phyloP scores from a whole-genome alignment of 163 green algal species.

The Chloromonas sp. region DNA sequence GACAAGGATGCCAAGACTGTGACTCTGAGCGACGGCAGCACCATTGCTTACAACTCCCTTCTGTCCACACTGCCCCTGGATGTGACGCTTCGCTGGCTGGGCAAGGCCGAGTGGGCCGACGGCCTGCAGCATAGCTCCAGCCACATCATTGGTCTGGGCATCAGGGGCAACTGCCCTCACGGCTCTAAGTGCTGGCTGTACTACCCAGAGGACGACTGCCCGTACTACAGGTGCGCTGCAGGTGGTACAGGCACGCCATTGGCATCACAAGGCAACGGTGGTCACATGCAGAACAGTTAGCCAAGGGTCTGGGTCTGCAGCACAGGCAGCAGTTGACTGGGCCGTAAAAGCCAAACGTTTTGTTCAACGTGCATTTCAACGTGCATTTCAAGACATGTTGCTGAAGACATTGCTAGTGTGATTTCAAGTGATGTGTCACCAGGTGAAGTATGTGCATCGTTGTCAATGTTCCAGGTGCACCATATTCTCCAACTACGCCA shows the following conservation, averaged over 20 bases:
- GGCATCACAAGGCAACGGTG: too few species aligned
- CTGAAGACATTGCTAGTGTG: too few species aligned
- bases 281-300: too few species aligned
- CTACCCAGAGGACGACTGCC: conserved; percentile 85
- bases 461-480: conserved; percentile 26
- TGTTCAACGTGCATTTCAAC: too few species aligned
- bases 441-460: too few species aligned
- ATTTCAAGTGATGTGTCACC: too few species aligned
- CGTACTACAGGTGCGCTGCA: conserved; percentile 68
- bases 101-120: conserved; percentile 62
- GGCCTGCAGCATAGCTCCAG: conserved; percentile 70
- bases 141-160: conserved; percentile 85
- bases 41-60: conserved; percentile 71
- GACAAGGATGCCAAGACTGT: conserved; percentile 70
- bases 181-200: conserved; percentile 92
- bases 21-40: conserved; percentile 49
- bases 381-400: too few species aligned
- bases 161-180: conserved; percentile 71
- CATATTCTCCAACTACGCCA: conserved; percentile 87
- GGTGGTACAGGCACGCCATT: too few species aligned
- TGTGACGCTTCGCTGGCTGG: conserved; percentile 67
- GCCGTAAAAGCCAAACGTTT: background rate
- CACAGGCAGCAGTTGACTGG: background rate
- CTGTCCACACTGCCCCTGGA: conserved; percentile 83
- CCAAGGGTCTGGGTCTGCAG: too few species aligned